Evolutionary conservation across 169 alveolate species (phyloP), one percentile per base, ranked within the genome.

Genomic region (Eimeria tenella): DNA sequence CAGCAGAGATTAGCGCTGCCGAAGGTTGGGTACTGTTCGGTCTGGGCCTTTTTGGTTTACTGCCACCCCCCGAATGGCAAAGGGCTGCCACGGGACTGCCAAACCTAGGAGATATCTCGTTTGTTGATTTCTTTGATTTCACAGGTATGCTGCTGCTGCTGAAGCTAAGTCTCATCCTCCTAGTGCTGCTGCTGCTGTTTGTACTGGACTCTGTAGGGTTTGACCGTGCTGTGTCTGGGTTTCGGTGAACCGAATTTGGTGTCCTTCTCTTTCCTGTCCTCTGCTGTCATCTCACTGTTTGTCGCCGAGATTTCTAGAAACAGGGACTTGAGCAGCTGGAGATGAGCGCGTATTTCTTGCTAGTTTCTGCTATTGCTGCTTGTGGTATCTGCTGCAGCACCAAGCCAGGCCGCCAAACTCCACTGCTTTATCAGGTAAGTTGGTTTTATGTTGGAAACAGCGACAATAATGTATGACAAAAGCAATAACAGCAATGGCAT

Each of bases 1-100:
- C 62, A 31, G 93, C 73, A 10, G 93, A 86, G 53, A 23, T 86
- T 49, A 50, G 82, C 50, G 93, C 93, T 7, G 93, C 84, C 8
- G 93, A 86, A 53, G 93, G 71, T 58, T 68, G 71, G 71, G 93
- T 62, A 5, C 93, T 86, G 55, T 63, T 86, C 6, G 71, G 82
- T 42, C 83, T 86, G 21, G 81, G 82, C 8, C 68, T 86, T 21
- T 68, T 86, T 17, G 71, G 65, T n/a, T 52, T 86, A 15, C 65
- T 86, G 42, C 93, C 93, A 5, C 83, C 93, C 10, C 93, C 93
- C 0, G 11, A n/a, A 21, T 62, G 65, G 53, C 93, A 86, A 53
- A 23, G 4, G 50, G 31, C 79, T 19, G 79, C 49, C 10, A 68
- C 79, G 49, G 79, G 79, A n/a, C 21, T 68, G 13, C 15, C 79